Evolutionary conservation across 2,329 filamentous ascomycete genomes (phyloP), one percentile per base, ranked within the genome.

Genomic region (Chaetomium strumarium): DNA sequence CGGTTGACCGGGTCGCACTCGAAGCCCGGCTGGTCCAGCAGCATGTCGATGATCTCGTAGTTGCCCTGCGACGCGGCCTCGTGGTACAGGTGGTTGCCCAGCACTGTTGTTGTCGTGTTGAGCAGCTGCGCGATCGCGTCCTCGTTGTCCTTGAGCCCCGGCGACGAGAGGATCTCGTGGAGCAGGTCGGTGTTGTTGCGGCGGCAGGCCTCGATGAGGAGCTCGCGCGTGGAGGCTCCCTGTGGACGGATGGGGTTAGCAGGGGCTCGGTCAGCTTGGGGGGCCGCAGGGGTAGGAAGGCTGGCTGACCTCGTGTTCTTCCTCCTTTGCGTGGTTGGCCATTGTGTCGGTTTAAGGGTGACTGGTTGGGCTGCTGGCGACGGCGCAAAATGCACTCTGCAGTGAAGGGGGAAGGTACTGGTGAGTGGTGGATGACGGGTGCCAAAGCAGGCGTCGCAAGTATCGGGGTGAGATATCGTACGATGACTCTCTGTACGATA

Each of bases 171-270:
- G 52, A 91, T 79, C 63, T 93, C 85, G 62, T 80, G 73, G 52
- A 97, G 82, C 55, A 97, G 83, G 49, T 92, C 85, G 61, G 84
- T 84, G 72, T 97, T 96, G 78, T 97, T 92, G 66, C 90, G 83
- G 56, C 92, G 89, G 73, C 88, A 95, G 63, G 93, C 89, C 75
- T 95, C 92, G 71, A 97, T 83, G 63, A 97, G 81, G 65, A 88
- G 81, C 75, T 97, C 92, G 69, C 85, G 79, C 43, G 84, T 82
- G 55, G 88, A 88, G 62, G 92, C 92, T 68, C 92, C 93, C 86
- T 95, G 63, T 57, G 12, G 34, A 7, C 2, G 51, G 43, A 46
- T 41, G 58, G 51, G 46, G 40, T 44, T 44, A 38, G 40, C 37
- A 46, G 9, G 24, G n/a, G 31, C 16, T 31, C 14, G 24, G 13